Evolutionary conservation across 306 rosid species (phyloP), one percentile per base, ranked within the genome.

Genomic region (Quercus glauca): DNA sequence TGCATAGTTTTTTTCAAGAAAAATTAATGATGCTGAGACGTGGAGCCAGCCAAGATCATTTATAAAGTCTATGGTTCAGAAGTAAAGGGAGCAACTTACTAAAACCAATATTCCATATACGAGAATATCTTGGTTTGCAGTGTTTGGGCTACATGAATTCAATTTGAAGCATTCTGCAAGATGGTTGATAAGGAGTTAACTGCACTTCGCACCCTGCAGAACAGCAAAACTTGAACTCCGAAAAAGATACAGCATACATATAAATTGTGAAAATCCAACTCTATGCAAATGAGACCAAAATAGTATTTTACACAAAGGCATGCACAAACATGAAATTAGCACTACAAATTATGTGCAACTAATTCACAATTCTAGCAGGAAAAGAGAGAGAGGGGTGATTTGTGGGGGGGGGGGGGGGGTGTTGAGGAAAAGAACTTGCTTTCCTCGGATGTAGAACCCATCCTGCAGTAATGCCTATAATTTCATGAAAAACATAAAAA

Each of bases 391-490:
- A 31, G 35, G 35, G 35, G 35, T 31, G 35, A 31, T 31, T 4
- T 5, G 33, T 5, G 35, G 20, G 20, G 69, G 23, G 12, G 23
- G 12, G 60, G 25, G 60, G 3, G 23, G 1, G 23, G 25, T 0
- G 10, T 6, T 0, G 12, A 6, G 20, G 11, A 1, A 57, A 6
- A 17, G 3, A 65, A 79, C 91, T 91, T 84, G 93, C 99, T 80
- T 83, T 89, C 80, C 89, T 93, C 94, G 52, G 90, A 83, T 35
- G 91, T 91, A 37, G 97, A 95, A 60, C 98, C 99, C 92, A 73
- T 89, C 88, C 94, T 86, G 91, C 99, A 95, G 86, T 95, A 93
- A 73, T 91, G 88, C 61, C 99, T 95, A 94, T 69, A 84, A 89
- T 74, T 74, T 29, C 80, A 81, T 57, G 49, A 58, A 81, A 73